Evolutionary conservation across 768 basidiomycete genomes (phyloP), one percentile per base, ranked within the genome.

Genomic region (Mycena leptocephala): DNA sequence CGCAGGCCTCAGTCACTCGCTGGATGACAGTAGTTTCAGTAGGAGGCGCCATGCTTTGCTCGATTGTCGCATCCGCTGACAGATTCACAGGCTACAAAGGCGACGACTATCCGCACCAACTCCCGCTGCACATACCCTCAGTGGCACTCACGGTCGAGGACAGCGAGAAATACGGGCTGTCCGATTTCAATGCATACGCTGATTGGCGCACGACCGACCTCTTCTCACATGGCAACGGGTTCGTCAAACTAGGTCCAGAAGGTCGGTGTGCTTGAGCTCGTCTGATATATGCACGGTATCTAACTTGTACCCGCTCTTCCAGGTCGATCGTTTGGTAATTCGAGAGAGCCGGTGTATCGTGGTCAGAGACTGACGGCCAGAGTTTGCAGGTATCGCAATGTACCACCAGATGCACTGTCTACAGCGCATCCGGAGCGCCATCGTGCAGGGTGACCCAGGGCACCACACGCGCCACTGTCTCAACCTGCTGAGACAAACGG

Each of bases 321-420:
- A 76, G 74, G 68, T 5, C 67, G 74, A 41, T 51, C 69, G 1
- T 76, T 76, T 26, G 74, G 74, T 76, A 65, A 2, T 11, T 51
- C 13, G 1, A 7, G 2, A 26, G 20, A 24, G 20, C 69, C 18
- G 33, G 28, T 37, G 26, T 32, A 22, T 67, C 24, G n/a, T n/a
- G n/a, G n/a, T 28, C 28, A 43, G n/a, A 55, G 28, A 11, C 24
- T 48, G 26, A 39, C 30, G 1, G 32, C 1, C 11, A 20, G n/a
- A 24, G 8, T 22, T 26, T 28, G 22, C 51, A 75, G 80, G 81
- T n/a, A 58, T 80, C 28, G 74, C 83, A 35, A 83, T 84, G 81
- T 84, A 81, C 76, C 85, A 85, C 79, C 80, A 85, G 79, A 74
- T 85, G 70, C 84, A 84, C 63, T 86, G 84, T 61, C 75, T 86